Evolutionary conservation across 2,329 filamentous ascomycete genomes (phyloP), one percentile per base, ranked within the genome.

Genomic region (Calonectria pteridis): DNA sequence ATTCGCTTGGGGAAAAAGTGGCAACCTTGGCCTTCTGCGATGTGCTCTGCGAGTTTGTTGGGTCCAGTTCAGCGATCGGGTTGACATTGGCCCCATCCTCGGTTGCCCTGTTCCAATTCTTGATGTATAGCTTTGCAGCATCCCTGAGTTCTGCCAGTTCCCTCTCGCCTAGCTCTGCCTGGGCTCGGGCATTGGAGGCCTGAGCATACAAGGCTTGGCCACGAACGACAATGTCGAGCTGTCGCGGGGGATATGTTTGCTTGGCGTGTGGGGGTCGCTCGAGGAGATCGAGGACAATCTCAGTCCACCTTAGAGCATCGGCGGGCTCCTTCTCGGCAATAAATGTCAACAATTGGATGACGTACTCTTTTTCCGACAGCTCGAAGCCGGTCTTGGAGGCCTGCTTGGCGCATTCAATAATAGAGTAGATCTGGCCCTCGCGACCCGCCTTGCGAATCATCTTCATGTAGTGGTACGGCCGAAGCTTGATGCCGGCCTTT

Each of bases 351-450:
- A 84, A 62, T 6, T 78, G 73, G 16, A 77, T 72, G 9, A 87
- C 84, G 71, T 81, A 83, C 78, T 89, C 87, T 69, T 83, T 84
- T 20, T 77, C 75, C 55, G 85, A 80, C 31, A 91, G 83, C 49
- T 80, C 75, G 76, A 90, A 83, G 6, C 85, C 86, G 2, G 90
- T 91, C 80, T 84, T 83, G 35, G 84, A 81, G 68, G 84, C 85
- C 76, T 85, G 83, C 76, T 87, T 87, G 51, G 88, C 86, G 77
- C 86, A 87, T 73, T 91, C 88, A 75, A 92, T 85, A 40, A 91
- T 81, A 16, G 85, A 77, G 78, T 83, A 84, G 49, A 89, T 82
- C 71, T 85, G 84, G 51, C 86, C 87, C 66, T 82, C 82, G 33
- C 69, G 28, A 66, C 85, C 85, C 9, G 87, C 85, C 50, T 82